Evolutionary conservation across 2,329 filamentous ascomycete species (phyloP), one percentile per base, ranked within the genome.

Genomic region (Metarhizium rileyi): DNA sequence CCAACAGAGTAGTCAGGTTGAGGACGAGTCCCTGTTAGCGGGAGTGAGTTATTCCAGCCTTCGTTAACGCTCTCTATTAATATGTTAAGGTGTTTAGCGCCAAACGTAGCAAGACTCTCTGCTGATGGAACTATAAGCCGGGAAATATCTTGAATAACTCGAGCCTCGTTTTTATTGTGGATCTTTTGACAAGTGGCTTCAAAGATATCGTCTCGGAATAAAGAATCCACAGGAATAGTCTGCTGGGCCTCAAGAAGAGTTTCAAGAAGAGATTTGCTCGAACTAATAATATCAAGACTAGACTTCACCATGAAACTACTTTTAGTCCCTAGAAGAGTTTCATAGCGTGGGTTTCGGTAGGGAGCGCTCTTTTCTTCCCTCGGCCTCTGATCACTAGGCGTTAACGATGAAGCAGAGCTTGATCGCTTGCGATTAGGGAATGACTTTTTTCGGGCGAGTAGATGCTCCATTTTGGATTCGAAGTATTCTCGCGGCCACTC

Each of bases 1-100:
- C 68, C 69, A 4, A 72, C 61, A 25, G 66, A 63, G 54, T 70
- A 74, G 55, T 73, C 67, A 2, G 70, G 70, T 56, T 75, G 69
- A 9, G 67, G 71, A 46, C 63, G 63, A 44, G 63, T 53, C 2
- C 58, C 57, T 27, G 53, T 61, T 1, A 74, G 36, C 6, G 69
- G 62, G 33, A 70, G 60, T 5, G 64, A 64, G 52, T 66, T 68
- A 48, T 63, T 64, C 70, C 70, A 74, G 50, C 60, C 60, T 59
- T 72, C 62, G 53, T 73, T 70, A 33, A 68, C 60, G 52, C 65
- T 70, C 54, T 75, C 68, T 27, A 59, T 57, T 7, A 74, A 52
- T 52, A 36, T 25, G 1, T 63, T 41, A 6, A 72, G 61, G 50
- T 66, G 44, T 8, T 46, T 59, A 8, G 55, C 56, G 18, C 61